Evolutionary conservation across 257 asterid genomes (phyloP).

Genomic region (Lycium barbarum): DNA sequence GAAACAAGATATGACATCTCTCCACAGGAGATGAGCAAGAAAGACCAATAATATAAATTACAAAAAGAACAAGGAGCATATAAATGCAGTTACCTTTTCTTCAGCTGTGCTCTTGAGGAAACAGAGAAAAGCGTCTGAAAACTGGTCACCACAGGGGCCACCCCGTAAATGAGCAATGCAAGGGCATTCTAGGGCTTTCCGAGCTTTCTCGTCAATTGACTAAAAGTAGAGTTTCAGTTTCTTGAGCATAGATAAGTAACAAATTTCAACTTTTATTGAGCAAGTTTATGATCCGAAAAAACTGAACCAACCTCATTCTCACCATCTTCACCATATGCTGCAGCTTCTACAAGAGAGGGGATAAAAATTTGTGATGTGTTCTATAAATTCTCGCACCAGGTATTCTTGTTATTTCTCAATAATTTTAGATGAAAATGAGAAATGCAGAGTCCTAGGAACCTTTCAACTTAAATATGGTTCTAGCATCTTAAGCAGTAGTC

Average conservation of each 20-base stretch:
- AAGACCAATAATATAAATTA: background rate
- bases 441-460: background rate
- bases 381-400: too few relatives aligned
- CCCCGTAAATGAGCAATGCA: constrained; percentile 61
- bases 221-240: constrained; percentile 30
- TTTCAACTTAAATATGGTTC: background rate
- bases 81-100: constrained; percentile 53
- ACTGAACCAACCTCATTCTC: constrained; percentile 40
- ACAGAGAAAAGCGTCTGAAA: constrained; percentile 86
- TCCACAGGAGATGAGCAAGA: background rate
- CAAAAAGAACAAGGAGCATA: background rate
- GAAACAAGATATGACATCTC: background rate
- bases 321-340: constrained; percentile 69
- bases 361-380: background rate
- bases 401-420: too few relatives aligned
- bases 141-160: constrained; percentile 85
- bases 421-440: too few relatives aligned
- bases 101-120: constrained; percentile 90
- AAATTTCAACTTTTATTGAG: constrained; percentile 8
- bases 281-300: background rate
- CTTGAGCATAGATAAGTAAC: constrained; percentile 3
- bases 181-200: constrained; percentile 90
- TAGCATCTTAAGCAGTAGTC: background rate
- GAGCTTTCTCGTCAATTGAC: constrained; percentile 75
- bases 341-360: constrained; percentile 60